Evolutionary conservation across 495 filamentous ascomycete species (phyloP), one percentile per base, ranked within the genome.

Genomic region (Aeminium ludgeri): DNA sequence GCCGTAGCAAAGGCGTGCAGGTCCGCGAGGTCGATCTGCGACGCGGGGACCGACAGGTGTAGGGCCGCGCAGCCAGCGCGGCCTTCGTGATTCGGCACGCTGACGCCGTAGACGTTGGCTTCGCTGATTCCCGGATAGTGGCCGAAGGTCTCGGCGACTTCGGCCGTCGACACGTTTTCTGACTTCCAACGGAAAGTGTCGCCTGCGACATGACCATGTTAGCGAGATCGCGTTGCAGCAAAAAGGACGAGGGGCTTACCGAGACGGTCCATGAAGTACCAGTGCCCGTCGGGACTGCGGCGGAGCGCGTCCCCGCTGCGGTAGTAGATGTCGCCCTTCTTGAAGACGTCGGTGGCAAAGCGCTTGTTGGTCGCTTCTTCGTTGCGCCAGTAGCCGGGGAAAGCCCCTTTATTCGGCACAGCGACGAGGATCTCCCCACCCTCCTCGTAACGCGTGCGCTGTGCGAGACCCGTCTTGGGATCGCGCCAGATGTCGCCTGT

Each of bases 321-420:
- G 67, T 87, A 93, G 57, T 72, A 95, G 0, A 78, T 77, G 48
- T 96, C 87, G 15, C 82, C 86, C 53, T 83, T 83, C 36, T 55
- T 63, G 43, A 87, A 67, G 2, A 93, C 86, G 45, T 87, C 65
- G 0, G 76, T 68, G 41, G 93, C 59, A 40, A 95, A 72, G 64
- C 94, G 94, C 37, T 70, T 68, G 11, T 78, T 64, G 0, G 82
- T 86, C 0, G 86, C 82, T 30, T 70, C 64, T 7, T 58, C 49
- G 58, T 95, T 91, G 48, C 74, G 72, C 56, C 76, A 91, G 53
- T 96, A 96, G 0, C 87, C 87, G 55, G 89, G 84, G 59, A 87
- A 95, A 6, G 64, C 70, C n/a, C 59, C 59, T 13, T 60, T 52
- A 20, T 80, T 73, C 37, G 91, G 66, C 1, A 60, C 52, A 0